Percentiles rank a stretch among this genome's conserved stretches.
Evolutionary conservation across 768 basidiomycete species (phyloP).

Genomic region (Phaffia tasmanica): DNA sequence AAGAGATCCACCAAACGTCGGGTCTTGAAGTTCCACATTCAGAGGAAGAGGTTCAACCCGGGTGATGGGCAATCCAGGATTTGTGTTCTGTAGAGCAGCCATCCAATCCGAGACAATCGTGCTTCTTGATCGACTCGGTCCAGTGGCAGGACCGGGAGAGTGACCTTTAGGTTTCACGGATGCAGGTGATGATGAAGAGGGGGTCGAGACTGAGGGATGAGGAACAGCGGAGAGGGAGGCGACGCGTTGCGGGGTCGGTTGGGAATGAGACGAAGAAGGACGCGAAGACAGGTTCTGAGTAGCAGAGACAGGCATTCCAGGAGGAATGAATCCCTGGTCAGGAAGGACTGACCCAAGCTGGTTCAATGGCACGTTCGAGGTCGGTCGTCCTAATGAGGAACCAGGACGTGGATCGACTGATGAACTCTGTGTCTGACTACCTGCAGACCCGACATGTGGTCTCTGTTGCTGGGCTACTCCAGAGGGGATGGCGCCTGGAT

Average conservation of each 20-base stretch:
- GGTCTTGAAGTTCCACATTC: conserved; percentile 36
- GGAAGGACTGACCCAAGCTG: conserved; percentile 5
- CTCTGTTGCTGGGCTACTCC: neutral
- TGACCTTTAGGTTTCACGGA: neutral
- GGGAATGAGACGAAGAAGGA: neutral
- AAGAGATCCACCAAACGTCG: conserved; percentile 39
- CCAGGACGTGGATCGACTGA: neutral
- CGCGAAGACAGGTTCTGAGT: neutral
- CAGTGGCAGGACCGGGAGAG: neutral
- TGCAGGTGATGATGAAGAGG: neutral
- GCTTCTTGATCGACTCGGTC: neutral
- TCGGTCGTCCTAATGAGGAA: neutral
- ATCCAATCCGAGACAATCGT: neutral
- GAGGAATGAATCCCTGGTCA: neutral
- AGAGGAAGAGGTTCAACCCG: conserved; percentile 5
- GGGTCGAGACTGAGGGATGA: neutral
- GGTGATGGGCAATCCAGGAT: neutral
- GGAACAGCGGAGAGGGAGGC: neutral
- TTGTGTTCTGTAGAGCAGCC: neutral
- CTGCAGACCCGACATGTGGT: conserved; percentile 1
- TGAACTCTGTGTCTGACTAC: neutral
- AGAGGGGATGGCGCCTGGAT: too few relatives aligned
- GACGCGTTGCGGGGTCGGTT: neutral
- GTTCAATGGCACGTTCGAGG: neutral
- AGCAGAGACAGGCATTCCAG: neutral